phyloP scores from a whole-genome alignment of 2,329 filamentous ascomycete genomes.

The Talaromyces verruculosus region DNA sequence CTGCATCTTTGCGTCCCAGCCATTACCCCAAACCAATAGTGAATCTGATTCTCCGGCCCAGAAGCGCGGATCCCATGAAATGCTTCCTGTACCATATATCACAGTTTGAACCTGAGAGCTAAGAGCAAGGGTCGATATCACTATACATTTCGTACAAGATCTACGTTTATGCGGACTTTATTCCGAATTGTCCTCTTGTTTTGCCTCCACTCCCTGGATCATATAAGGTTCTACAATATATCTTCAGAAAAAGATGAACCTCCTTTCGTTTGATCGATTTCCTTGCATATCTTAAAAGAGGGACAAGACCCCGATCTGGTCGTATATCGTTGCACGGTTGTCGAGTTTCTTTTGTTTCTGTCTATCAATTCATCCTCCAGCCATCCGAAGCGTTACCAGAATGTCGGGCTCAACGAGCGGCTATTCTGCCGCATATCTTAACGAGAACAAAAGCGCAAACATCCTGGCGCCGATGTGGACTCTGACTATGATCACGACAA shows the following conservation, averaged over 20 bases:
- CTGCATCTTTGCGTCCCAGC: neutral
- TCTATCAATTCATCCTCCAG: neutral
- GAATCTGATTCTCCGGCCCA: neutral
- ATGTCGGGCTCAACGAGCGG: constrained; percentile 14
- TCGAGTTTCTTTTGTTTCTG: neutral
- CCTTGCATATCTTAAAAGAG: constrained; percentile 1
- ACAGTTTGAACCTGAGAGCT: neutral
- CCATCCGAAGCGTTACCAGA: neutral
- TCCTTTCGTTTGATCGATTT: neutral
- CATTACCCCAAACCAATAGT: neutral
- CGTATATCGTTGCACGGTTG: neutral
- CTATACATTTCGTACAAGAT: neutral
- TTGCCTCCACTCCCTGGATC: neutral
- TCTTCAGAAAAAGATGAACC: neutral
- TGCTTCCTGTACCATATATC: neutral
- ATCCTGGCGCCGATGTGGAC: constrained; percentile 34
- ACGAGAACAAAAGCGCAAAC: constrained; percentile 33
- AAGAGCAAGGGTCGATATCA: neutral
- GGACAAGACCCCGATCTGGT: neutral
- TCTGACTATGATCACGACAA: constrained; percentile 31
- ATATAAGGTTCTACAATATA: neutral
- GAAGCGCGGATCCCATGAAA: neutral
- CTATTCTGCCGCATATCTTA: constrained; percentile 3
- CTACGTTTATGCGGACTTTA: neutral
- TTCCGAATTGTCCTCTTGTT: neutral